Evolutionary conservation across 768 basidiomycete genomes (phyloP).

Genomic region (Psilocybe cubensis): DNA sequence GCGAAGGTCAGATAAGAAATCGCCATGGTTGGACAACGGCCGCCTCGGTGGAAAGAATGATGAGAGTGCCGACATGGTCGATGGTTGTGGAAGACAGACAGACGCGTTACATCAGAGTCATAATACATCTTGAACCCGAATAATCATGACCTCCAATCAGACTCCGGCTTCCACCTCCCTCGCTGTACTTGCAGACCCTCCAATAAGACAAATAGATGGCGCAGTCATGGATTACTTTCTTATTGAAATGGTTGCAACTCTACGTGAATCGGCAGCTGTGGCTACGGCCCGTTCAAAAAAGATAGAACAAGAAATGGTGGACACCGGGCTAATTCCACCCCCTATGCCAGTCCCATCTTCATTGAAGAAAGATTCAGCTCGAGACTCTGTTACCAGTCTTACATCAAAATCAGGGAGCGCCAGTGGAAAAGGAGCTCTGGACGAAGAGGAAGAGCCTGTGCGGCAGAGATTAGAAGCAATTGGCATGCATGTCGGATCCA

Average conservation of each 20-base stretch:
- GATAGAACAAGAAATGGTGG: constrained; percentile 78
- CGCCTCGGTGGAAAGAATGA: constrained; percentile 29
- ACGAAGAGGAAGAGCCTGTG: constrained; percentile 78
- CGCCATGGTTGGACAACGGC: constrained; percentile 31
- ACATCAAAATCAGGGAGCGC: constrained; percentile 32
- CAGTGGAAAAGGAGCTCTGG: constrained; percentile 39
- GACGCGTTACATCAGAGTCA: neutral
- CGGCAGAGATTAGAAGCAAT: constrained; percentile 76
- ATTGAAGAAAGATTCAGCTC: constrained; percentile 45
- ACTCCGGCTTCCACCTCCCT: constrained; percentile 31
- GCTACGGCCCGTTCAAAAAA: constrained; percentile 69
- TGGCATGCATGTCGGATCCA: constrained; percentile 85
- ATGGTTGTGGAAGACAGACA: constrained; percentile 17
- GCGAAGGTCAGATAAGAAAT: constrained; percentile 73
- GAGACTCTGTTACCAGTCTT: constrained; percentile 48
- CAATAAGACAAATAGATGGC: constrained; percentile 61
- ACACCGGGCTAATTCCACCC: constrained; percentile 71
- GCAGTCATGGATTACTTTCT: constrained; percentile 85
- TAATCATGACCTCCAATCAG: constrained; percentile 26
- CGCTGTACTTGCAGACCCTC: constrained; percentile 66
- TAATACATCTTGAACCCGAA: constrained; percentile 16
- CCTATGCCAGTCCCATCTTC: constrained; percentile 43
- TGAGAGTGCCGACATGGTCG: constrained; percentile 25
- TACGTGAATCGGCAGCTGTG: constrained; percentile 74
- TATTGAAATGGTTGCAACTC: constrained; percentile 76